A percentile compares a stretch with the other conserved stretches of the same genome.
Conservation (phyloP, 345 rosid genomes). For the Isatis tinctoria region DNA sequence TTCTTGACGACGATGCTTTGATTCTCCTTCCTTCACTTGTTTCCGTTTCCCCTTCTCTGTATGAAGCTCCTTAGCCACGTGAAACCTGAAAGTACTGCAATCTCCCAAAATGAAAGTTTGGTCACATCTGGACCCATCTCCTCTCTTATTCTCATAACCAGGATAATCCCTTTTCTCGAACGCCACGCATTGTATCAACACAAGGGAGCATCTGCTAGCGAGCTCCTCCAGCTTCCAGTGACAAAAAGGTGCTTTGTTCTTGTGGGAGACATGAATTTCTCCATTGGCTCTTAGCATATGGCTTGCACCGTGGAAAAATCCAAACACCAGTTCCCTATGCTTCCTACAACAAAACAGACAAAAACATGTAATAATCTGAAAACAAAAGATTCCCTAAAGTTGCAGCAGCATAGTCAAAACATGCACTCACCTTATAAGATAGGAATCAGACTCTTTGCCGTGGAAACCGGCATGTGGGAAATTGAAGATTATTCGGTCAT, state of each 20-base stretch:
- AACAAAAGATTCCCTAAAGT: no score
- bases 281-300: slow-evolving; percentile 39
- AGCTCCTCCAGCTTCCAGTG: slow-evolving; percentile 52
- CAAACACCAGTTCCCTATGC: slow-evolving; percentile 39
- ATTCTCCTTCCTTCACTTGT: slow-evolving; percentile 4
- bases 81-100: slow-evolving; percentile 49
- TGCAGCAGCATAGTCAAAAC: no score
- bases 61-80: slow-evolving; percentile 18
- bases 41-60: slow-evolving; percentile 6
- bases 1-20: background rate
- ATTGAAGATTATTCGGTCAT: slow-evolving; percentile 47
- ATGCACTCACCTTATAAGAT: slow-evolving; percentile 13
- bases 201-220: slow-evolving; percentile 35
- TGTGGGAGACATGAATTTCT: slow-evolving; percentile 58
- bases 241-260: slow-evolving; percentile 43
- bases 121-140: slow-evolving; percentile 46
- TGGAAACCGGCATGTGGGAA: slow-evolving; percentile 70
- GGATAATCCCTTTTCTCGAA: slow-evolving; percentile 43
- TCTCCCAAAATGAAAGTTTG: slow-evolving; percentile 42
- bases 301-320: slow-evolving; percentile 45
- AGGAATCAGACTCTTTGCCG: slow-evolving; percentile 24
- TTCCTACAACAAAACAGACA: slow-evolving; percentile 30
- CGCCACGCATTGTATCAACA: slow-evolving; percentile 11
- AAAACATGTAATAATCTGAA: background rate
- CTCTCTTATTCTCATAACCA: slow-evolving; percentile 51